These are phyloP conservation scores for Cordyceps cateniannulata DNA, from an alignment of 2,329 filamentous ascomycete species.

Conservation along the genomic window DNA sequence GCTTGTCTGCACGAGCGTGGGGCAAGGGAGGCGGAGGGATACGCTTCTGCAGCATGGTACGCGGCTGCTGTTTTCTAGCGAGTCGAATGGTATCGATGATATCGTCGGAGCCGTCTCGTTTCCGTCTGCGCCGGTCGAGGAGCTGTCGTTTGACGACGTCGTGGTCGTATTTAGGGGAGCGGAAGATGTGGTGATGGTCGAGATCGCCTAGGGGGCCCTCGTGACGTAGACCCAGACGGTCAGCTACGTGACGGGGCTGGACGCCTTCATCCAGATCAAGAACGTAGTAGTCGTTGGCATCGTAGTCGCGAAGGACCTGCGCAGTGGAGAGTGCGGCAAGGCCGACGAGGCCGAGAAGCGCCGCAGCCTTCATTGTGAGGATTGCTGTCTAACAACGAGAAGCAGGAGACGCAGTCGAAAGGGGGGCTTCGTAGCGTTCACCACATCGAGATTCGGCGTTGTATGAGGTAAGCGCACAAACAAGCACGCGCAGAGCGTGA, in stretches of 20 bases:
- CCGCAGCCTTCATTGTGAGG: conserved; percentile 9
- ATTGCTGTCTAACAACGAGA: background rate
- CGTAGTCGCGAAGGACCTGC: conserved; percentile 59
- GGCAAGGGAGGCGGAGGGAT: conserved; percentile 33
- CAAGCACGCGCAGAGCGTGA: background rate
- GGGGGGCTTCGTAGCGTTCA: background rate
- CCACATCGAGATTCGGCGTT: background rate
- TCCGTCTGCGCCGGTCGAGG: conserved; percentile 51
- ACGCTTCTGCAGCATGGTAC: conserved; percentile 48
- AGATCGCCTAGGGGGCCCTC: conserved; percentile 78
- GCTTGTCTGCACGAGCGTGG: conserved; percentile 13
- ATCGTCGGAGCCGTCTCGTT: conserved; percentile 45
- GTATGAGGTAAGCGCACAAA: background rate
- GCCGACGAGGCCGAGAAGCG: conserved; percentile 23
- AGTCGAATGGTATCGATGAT: conserved; percentile 69
- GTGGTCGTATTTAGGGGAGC: conserved; percentile 54
- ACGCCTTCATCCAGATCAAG: conserved; percentile 67
- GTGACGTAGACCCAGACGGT: conserved; percentile 66
- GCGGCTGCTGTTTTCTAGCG: conserved; percentile 64
- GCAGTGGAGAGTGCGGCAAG: conserved; percentile 43
- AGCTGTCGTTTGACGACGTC: conserved; percentile 53
- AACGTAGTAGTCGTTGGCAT: conserved; percentile 85
- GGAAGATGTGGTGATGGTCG: conserved; percentile 78
- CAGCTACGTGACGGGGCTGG: conserved; percentile 63
- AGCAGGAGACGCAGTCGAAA: background rate